Evolutionary conservation across 345 rosid genomes (phyloP).

Genomic region (Hibiscus trionum): DNA sequence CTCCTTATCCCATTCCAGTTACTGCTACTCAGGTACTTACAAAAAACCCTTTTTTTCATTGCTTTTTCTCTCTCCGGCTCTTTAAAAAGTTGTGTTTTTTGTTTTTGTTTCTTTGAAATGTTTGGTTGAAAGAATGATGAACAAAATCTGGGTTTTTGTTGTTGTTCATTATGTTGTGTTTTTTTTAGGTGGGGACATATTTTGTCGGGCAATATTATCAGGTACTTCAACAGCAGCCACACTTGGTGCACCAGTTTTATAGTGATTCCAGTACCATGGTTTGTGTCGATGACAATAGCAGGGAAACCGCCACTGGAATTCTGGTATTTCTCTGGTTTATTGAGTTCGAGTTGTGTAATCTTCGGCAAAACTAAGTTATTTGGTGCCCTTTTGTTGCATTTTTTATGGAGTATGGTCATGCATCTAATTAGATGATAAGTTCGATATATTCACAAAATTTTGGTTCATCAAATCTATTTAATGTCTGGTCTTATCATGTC

Average conservation of each 20-base stretch:
- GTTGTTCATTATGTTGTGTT: not conserved
- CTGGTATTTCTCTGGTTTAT: constrained; percentile 21
- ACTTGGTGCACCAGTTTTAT: constrained; percentile 36
- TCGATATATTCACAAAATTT: not conserved
- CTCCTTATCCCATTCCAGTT: constrained; percentile 34
- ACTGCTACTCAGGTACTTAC: constrained; percentile 41
- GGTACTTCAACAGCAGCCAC: constrained; percentile 37
- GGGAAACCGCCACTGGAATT: constrained; percentile 34
- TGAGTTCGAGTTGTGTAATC: not conserved
- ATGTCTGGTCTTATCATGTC: not conserved
- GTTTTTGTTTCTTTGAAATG: not conserved
- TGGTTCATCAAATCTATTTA: not conserved
- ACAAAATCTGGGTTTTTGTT: not conserved
- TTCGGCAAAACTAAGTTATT: not conserved
- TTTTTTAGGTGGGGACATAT: constrained; percentile 41
- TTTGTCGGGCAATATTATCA: constrained; percentile 46
- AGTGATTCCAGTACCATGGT: constrained; percentile 41
- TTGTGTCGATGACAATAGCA: constrained; percentile 32
- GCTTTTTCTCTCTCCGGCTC: not conserved
- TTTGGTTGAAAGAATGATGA: not conserved
- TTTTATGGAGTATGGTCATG: not conserved
- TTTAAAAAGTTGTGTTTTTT: not conserved
- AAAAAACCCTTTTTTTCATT: not conserved
- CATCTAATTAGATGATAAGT: not conserved
- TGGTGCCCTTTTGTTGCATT: not conserved